These are phyloP conservation scores for Mikania micrantha DNA, from an alignment of 129 eudicot genomes.

Conservation along the genomic window DNA sequence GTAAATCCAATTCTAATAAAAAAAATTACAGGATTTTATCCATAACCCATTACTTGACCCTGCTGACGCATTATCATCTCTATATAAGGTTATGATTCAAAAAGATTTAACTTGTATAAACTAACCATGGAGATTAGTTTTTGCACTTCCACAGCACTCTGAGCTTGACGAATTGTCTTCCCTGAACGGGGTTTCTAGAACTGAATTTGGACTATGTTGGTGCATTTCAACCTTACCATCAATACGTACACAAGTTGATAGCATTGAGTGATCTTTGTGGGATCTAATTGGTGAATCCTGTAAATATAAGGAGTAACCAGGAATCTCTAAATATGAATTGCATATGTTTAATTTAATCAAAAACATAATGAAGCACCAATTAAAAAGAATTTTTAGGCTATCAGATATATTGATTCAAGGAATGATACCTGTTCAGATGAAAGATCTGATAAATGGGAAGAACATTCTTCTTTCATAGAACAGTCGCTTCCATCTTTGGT, in stretches of 20 bases:
- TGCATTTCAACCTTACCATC: slow-evolving; percentile 29
- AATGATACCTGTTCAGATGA: slow-evolving; percentile 20
- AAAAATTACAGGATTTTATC: not conserved
- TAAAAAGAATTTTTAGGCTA: not conserved
- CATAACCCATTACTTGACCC: too few species aligned
- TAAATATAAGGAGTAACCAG: not conserved
- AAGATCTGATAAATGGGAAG: slow-evolving; percentile 12
- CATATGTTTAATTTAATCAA: not conserved
- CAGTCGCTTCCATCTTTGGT: not conserved
- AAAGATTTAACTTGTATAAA: not conserved
- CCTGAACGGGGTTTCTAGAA: slow-evolving; percentile 41
- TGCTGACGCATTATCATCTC: too few species aligned
- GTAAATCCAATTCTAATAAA: not conserved
- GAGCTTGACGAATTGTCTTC: slow-evolving; percentile 27
- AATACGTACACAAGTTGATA: slow-evolving; percentile 13
- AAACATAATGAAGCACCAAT: not conserved
- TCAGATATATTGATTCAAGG: not conserved
- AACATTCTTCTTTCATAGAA: slow-evolving; percentile 11
- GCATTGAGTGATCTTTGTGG: slow-evolving; percentile 19
- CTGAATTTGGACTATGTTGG: slow-evolving; percentile 53
- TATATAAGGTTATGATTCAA: not conserved
- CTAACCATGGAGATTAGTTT: slow-evolving; percentile 35
- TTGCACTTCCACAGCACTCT: slow-evolving; percentile 19
- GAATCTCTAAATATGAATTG: not conserved
- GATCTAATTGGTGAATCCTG: slow-evolving; percentile 40